Evolutionary conservation across 768 basidiomycete species (phyloP), one percentile per base, ranked within the genome.

Genomic region (Lactifluus subvellereus): DNA sequence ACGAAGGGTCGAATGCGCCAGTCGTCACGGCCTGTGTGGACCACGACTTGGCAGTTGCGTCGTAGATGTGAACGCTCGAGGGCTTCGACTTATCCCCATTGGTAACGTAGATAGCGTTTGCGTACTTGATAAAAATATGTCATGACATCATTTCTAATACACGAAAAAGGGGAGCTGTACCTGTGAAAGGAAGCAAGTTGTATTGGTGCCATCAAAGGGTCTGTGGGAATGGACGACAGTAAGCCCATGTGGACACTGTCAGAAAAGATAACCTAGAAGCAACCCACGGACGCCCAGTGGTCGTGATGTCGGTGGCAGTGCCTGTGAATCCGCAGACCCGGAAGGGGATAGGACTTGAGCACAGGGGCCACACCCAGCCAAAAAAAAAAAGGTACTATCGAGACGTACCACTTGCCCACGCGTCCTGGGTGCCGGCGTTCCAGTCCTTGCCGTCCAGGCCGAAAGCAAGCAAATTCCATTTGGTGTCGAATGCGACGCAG

Each of bases 391-490:
- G 30, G 8, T 33, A 18, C 22, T 7, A 47, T 42, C 20, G 50
- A 51, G 30, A 69, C 75, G 62, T 67, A 82, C 78, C 76, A 77
- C 80, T 78, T 18, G 77, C 71, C 92, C 92, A 97, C 5, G 81
- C 78, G 68, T 80, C 78, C 69, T 86, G 83, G 4, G 83, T 76
- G 13, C 93, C 91, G 54, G 89, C 85, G 68, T 83, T 85, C 77
- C 88, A 94, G 74, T 97, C 94, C 70, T 89, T 87, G 62, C 85
- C 87, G 60, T 86, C 83, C 64, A 91, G 82, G 59, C 89, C 91
- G 72, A 98, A 91, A 22, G 87, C 90, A 57, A 91, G 84, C 57
- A 98, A 81, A 73, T 95, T 92, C 85, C 87, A 94, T 68, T 75
- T 77, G 48, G 78, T 70, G 71, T 96, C 94, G 71, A 95, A 94